Conservation (phyloP, 805 yeast genomes). For the Candida patagonica region DNA sequence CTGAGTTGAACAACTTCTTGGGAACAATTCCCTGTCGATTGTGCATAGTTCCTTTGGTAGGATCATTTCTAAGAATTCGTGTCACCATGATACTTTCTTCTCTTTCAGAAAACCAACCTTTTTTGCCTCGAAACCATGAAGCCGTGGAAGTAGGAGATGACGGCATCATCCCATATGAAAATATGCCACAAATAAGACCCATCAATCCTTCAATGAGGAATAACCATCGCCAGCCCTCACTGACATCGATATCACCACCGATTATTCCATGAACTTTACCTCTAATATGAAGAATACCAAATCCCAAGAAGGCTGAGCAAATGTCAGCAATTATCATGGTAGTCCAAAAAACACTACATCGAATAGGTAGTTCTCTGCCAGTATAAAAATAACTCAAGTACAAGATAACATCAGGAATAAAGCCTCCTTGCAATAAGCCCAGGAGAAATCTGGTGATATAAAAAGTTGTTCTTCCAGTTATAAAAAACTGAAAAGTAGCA, state of each 20-base stretch:
- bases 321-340: constrained; percentile 42
- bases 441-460: constrained; percentile 38
- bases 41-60: constrained; percentile 55
- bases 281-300: constrained; percentile 44
- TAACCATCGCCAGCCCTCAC: constrained; percentile 57
- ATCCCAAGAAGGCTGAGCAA: constrained; percentile 40
- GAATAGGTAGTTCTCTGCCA: constrained; percentile 44
- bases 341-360: constrained; percentile 54
- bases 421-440: constrained; percentile 60
- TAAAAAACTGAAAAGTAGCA: constrained; percentile 45
- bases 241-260: constrained; percentile 5
- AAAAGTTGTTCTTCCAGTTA: constrained; percentile 36
- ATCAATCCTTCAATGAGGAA: constrained; percentile 55
- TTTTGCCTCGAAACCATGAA: constrained; percentile 37
- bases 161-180: constrained; percentile 42
- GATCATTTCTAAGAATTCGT: constrained; percentile 53
- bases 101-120: constrained; percentile 47
- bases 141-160: constrained; percentile 42
- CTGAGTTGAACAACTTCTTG: constrained; percentile 32
- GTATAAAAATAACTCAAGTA: constrained; percentile 64
- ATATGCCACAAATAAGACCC: constrained; percentile 45
- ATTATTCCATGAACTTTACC: constrained; percentile 29
- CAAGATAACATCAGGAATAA: constrained; percentile 53
- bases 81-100: constrained; percentile 55
- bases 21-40: constrained; percentile 45